Base-by-base conservation (phyloP, 2,329 filamentous ascomycete genomes). In the Allantophomopsis cytisporea region DNA sequence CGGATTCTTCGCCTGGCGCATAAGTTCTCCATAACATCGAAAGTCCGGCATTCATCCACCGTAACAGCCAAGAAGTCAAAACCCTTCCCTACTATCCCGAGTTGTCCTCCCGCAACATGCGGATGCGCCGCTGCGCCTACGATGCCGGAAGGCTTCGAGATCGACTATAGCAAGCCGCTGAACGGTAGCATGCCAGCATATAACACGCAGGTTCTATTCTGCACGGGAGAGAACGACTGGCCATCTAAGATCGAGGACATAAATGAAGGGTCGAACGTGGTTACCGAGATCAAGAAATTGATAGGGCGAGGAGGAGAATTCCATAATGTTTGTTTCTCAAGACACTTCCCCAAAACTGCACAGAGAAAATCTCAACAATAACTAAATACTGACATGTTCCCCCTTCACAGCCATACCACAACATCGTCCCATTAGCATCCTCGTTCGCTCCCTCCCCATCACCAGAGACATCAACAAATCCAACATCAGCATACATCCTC, bases 221-320 rank as follows among this genome's bases (percentile, higher is more conserved):
- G 82, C 45, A 94, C 87, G 0, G 87, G 85, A 4, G 74, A 76
- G 44, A 62, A 69, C 21, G 83, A 94, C 60, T 95, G 88, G 88
- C 66, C 69, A 20, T 88, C 82, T 53, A 73, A 75, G 41, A 93
- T 95, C 45, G 87, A 94, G 55, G 79, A 94, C 35, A 86, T 93
- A 43, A 74, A 80, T 49, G 70, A 60, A 51, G 73, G 65, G 13
- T 69, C 76, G 47, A 80, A 80, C 48, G 57, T 88, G 14, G 76
- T 80, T 5, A 76, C 80, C 31, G 78, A 83, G 40, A 57, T 95
- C 42, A 89, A 84, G 56, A 69, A 73, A 48, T 55, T 84, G 30
- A 61, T 85, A 45, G 80, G 79, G 2, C 65, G 77, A 7, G 75
- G 76, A 3, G 81, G 81, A 3, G 61, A 62, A 39, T 83, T 73